Conservation (phyloP, 2,329 filamentous ascomycete species). For the Epicoccum sorghinum region DNA sequence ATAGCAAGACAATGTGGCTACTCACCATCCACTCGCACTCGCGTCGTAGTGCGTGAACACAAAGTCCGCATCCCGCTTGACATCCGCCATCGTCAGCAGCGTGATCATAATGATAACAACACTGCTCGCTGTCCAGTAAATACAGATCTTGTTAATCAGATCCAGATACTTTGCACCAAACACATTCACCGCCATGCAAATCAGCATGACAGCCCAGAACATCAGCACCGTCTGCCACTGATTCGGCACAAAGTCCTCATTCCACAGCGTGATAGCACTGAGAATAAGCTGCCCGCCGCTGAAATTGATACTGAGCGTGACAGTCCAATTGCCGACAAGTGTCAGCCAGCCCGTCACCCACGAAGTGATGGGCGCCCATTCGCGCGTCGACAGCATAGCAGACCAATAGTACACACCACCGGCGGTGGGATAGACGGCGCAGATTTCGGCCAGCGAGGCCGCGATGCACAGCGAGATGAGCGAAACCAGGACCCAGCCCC, state of each 20-base stretch:
- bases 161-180: conserved; percentile 68
- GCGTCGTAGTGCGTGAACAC: conserved; percentile 74
- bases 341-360: conserved; percentile 76
- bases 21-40: conserved; percentile 66
- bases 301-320: conserved; percentile 70
- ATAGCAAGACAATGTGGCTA: background rate
- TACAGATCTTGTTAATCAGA: conserved; percentile 74
- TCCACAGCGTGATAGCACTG: conserved; percentile 70
- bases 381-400: conserved; percentile 68
- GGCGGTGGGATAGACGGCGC: conserved; percentile 75
- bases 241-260: conserved; percentile 71
- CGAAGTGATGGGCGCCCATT: conserved; percentile 70
- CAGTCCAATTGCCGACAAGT: conserved; percentile 76
- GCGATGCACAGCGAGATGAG: conserved; percentile 71
- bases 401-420: conserved; percentile 77
- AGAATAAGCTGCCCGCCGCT: conserved; percentile 68
- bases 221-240: conserved; percentile 72
- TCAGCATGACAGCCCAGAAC: conserved; percentile 73
- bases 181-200: conserved; percentile 69
- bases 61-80: conserved; percentile 64
- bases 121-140: conserved; percentile 71
- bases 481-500: conserved; percentile 72
- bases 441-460: conserved; percentile 75
- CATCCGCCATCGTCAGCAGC: conserved; percentile 65
- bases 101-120: conserved; percentile 73